Conservation (phyloP, 2,329 filamentous ascomycete genomes). For the Ophiostoma sp. region DNA sequence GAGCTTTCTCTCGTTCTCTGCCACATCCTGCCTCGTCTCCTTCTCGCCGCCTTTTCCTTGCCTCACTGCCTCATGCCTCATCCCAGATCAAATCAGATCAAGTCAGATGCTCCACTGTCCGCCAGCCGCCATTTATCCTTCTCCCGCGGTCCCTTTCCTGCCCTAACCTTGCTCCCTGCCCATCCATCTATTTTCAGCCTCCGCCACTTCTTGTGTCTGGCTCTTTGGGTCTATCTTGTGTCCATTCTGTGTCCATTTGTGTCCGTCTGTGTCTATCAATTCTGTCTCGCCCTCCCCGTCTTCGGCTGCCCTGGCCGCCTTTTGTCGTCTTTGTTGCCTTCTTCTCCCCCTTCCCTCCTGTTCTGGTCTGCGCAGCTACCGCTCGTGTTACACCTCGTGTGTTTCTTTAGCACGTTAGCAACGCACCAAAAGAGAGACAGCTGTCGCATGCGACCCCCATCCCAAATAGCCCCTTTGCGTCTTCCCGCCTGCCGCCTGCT, state of each 20-base stretch:
- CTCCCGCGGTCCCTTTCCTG: slow-evolving; percentile 7
- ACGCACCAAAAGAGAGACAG: slow-evolving; percentile 14
- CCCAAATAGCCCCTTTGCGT: slow-evolving; percentile 1
- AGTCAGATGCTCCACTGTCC: neutral
- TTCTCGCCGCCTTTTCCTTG: neutral
- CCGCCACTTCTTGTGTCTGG: neutral
- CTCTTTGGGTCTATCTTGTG: neutral
- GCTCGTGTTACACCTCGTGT: slow-evolving; percentile 19
- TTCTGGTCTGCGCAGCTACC: neutral
- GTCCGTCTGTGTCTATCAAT: neutral
- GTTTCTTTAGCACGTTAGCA: neutral
- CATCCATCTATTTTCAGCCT: slow-evolving; percentile 8
- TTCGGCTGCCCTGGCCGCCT: neutral
- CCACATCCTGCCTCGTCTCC: slow-evolving; percentile 1
- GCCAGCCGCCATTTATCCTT: slow-evolving; percentile 8
- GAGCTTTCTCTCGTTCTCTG: neutral
- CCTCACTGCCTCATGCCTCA: neutral
- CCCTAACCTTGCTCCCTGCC: neutral
- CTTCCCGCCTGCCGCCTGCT: slow-evolving; percentile 1
- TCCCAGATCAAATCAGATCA: neutral
- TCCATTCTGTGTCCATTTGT: neutral
- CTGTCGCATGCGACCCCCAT: slow-evolving; percentile 12
- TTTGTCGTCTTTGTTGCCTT: neutral
- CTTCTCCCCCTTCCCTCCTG: neutral
- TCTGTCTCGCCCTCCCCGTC: neutral